These are phyloP conservation scores for Trichosanthes truncata DNA, from an alignment of 306 rosid species.

Conservation along the genomic window DNA sequence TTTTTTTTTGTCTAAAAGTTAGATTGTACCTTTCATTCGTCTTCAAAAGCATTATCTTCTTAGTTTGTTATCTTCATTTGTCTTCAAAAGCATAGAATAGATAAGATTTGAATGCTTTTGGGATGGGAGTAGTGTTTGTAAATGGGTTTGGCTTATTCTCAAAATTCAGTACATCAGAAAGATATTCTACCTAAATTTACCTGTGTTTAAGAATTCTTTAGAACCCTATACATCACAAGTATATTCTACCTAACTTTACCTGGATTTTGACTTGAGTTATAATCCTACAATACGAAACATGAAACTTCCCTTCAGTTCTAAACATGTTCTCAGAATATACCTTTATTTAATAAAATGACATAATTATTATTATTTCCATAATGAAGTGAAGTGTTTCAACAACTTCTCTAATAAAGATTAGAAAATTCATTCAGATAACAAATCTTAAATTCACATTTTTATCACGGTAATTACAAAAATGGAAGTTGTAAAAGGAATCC, in stretches of 20 bases:
- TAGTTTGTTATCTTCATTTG: neutral
- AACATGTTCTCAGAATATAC: too few species aligned
- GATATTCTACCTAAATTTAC: too few species aligned
- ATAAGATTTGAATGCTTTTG: too few species aligned
- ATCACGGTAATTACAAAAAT: neutral
- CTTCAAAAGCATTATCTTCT: neutral
- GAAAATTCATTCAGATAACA: neutral
- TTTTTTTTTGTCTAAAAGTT: too few species aligned
- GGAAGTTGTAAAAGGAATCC: neutral
- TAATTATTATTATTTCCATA: neutral
- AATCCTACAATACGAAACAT: too few species aligned
- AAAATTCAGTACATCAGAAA: too few species aligned
- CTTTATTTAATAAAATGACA: too few species aligned
- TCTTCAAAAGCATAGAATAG: too few species aligned
- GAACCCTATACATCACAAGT: accelerated
- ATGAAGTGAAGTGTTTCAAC: neutral
- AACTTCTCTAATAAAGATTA: neutral
- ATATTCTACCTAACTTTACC: neutral
- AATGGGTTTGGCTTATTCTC: too few species aligned
- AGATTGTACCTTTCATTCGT: neutral
- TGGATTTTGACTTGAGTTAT: neutral
- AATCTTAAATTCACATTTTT: neutral
- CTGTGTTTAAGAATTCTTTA: too few species aligned
- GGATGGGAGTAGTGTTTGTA: too few species aligned
- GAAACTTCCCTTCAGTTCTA: too few species aligned